Conservation (phyloP, 768 basidiomycete genomes). For the Leccinum subgranulosum region DNA sequence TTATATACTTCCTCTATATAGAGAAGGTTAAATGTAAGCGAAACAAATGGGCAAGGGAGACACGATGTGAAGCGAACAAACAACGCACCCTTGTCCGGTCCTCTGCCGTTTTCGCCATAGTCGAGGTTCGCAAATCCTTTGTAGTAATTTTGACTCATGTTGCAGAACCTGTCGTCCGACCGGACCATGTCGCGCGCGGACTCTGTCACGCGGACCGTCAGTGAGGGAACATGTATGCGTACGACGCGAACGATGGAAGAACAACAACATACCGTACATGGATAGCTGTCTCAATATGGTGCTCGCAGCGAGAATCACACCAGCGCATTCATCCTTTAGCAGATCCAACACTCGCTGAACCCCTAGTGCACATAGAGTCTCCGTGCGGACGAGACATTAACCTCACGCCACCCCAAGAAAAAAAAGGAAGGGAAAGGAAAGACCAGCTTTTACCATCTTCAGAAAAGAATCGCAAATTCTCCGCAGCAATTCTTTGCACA, state of each 20-base stretch:
- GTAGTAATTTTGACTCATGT: slow-evolving; percentile 21
- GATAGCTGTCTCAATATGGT: slow-evolving; percentile 12
- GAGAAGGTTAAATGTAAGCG: neutral
- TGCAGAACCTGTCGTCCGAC: slow-evolving; percentile 11
- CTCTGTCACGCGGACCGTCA: neutral
- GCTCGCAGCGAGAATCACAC: slow-evolving; percentile 16
- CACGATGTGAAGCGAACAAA: too few relatives aligned
- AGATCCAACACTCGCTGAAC: slow-evolving; percentile 10
- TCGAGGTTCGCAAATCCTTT: slow-evolving; percentile 11
- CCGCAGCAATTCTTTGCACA: slow-evolving; percentile 6
- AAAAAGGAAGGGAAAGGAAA: too few relatives aligned
- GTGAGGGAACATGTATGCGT: neutral
- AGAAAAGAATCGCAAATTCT: slow-evolving; percentile 12
- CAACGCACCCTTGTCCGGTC: slow-evolving; percentile 10
- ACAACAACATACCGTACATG: slow-evolving; percentile 11
- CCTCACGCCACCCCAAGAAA: neutral
- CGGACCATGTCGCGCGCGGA: slow-evolving; percentile 16
- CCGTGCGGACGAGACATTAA: neutral
- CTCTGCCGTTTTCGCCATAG: slow-evolving; percentile 12
- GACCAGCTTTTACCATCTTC: too few relatives aligned
- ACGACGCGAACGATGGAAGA: neutral
- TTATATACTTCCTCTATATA: slow-evolving; percentile 23
- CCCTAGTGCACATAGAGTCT: slow-evolving; percentile 7
- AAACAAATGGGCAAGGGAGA: neutral
- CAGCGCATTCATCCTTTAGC: slow-evolving; percentile 18